Percentiles rank a stretch among this genome's conserved stretches.
Conservation (phyloP, 768 basidiomycete genomes). For the Cyathus striatus region DNA sequence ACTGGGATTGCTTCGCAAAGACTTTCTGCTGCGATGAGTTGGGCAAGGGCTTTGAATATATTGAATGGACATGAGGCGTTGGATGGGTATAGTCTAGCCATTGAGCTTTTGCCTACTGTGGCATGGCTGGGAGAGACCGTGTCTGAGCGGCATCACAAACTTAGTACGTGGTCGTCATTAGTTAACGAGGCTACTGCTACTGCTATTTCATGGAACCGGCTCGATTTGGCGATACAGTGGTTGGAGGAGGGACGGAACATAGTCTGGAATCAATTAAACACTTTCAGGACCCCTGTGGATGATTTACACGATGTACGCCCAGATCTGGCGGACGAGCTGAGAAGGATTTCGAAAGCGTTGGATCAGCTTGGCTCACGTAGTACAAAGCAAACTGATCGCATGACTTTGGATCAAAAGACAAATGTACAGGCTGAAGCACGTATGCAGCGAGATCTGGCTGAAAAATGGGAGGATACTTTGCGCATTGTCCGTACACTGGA, state of each 20-base stretch:
- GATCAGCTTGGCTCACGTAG: constrained; percentile 6
- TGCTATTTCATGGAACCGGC: constrained; percentile 5
- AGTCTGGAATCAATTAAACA: constrained; percentile 14
- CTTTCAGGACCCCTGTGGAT: constrained; percentile 14
- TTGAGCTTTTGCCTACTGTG: constrained; percentile 9
- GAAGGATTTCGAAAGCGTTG: constrained; percentile 5
- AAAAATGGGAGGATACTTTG: constrained; percentile 10
- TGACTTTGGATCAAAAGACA: constrained; percentile 3
- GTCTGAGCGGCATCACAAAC: constrained; percentile 3
- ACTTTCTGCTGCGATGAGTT: constrained; percentile 4
- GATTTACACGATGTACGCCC: constrained; percentile 4
- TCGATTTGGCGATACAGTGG: constrained; percentile 13
- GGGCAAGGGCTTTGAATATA: constrained; percentile 1
- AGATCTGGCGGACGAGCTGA: constrained; percentile 4
- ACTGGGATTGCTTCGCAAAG: constrained; percentile 1
- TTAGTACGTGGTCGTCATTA: constrained; percentile 5
- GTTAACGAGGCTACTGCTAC: constrained; percentile 7
- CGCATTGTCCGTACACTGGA: constrained; percentile 6
- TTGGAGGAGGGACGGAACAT: constrained; percentile 17
- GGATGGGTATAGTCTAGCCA: constrained; percentile 5
- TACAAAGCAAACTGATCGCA: neutral
- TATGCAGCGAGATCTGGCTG: constrained; percentile 8
- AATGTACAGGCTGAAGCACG: constrained; percentile 3
- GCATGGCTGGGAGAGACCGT: constrained; percentile 13
- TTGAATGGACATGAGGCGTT: neutral